Evolutionary conservation across 2,329 filamentous ascomycete genomes (phyloP).

Genomic region (Helotiales sp.): DNA sequence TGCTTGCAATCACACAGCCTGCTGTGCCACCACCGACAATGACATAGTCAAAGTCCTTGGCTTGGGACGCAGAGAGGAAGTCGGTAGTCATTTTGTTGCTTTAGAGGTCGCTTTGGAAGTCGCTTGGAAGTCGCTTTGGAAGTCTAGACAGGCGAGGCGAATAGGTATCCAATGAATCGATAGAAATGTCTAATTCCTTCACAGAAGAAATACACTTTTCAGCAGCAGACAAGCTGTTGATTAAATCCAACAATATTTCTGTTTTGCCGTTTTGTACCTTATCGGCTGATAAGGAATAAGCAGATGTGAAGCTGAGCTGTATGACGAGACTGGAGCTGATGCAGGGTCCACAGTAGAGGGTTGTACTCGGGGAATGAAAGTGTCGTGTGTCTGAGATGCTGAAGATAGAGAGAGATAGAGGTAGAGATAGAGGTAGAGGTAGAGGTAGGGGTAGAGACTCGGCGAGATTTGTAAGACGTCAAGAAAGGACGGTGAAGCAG

Average conservation of each 20-base stretch:
- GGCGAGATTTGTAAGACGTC: neutral
- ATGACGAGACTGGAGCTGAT: neutral
- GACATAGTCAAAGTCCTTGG: conserved; percentile 52
- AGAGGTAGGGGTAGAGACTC: neutral
- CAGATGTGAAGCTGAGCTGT: conserved; percentile 6
- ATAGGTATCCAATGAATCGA: neutral
- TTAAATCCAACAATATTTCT: neutral
- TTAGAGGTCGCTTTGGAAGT: conserved; percentile 1
- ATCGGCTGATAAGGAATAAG: conserved; percentile 15
- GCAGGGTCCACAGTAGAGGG: neutral
- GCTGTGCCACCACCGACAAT: conserved; percentile 57
- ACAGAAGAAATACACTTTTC: conserved; percentile 2
- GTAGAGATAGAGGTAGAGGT: neutral
- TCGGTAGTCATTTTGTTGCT: conserved; percentile 40
- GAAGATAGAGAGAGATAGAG: neutral
- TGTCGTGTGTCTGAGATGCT: neutral
- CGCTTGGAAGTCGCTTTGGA: conserved; percentile 3
- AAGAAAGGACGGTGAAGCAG: conserved; percentile 12
- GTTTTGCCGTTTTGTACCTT: neutral
- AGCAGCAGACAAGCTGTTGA: conserved; percentile 2
- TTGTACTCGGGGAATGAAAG: neutral
- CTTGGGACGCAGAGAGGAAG: conserved; percentile 38
- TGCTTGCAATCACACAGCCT: conserved; percentile 53
- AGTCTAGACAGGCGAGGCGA: neutral
- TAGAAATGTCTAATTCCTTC: neutral